Evolutionary conservation across 2,329 filamentous ascomycete genomes (phyloP).

Genomic region (Talaromyces islandicus): DNA sequence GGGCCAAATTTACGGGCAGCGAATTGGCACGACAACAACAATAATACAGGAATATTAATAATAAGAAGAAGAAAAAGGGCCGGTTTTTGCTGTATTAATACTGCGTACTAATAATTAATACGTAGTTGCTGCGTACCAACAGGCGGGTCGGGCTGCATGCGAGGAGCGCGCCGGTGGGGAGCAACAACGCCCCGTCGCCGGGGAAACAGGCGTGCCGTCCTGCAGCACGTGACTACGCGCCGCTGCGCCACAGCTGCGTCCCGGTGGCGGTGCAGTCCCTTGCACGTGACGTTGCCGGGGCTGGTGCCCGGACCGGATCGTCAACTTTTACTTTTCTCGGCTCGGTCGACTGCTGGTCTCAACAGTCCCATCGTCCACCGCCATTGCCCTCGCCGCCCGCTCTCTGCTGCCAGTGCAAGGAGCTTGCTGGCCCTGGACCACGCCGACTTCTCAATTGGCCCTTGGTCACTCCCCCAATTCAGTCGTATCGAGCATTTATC

Average conservation of each 20-base stretch:
- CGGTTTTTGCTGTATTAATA: background rate
- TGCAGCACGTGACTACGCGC: constrained; percentile 10
- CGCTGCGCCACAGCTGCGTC: background rate
- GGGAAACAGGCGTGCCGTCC: constrained; percentile 43
- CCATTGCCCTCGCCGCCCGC: background rate
- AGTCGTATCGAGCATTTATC: background rate
- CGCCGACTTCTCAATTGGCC: background rate
- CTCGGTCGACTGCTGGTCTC: background rate
- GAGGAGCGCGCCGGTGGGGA: constrained; percentile 13
- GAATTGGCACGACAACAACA: background rate
- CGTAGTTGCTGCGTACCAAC: background rate
- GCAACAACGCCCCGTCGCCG: constrained; percentile 27
- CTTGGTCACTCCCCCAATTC: background rate
- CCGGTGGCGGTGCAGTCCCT: background rate
- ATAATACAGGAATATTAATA: background rate
- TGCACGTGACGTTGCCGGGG: background rate
- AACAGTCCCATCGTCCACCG: background rate
- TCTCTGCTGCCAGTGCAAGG: background rate
- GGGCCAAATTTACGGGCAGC: background rate
- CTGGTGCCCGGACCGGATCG: background rate
- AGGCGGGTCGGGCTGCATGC: background rate
- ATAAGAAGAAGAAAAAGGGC: background rate
- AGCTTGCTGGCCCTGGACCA: background rate
- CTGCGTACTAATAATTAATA: background rate
- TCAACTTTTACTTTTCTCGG: background rate